These are phyloP conservation scores for Backusella psychrophila DNA, from an alignment of 192 early-diverging fungal species.

Conservation along the genomic window DNA sequence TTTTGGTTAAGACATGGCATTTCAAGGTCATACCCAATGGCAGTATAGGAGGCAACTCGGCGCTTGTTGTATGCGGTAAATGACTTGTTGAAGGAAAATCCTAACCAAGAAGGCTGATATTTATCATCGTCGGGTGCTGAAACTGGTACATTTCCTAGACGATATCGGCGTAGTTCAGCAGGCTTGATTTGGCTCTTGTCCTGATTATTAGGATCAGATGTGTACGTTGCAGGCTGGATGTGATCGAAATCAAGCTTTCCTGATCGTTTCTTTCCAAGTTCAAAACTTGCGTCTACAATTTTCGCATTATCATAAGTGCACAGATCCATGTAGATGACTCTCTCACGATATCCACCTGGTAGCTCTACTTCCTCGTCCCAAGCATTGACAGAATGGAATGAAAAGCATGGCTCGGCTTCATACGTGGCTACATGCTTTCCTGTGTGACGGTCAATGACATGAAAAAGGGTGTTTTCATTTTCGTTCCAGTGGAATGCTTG, in stretches of 20 bases:
- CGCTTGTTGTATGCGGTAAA: slow-evolving; percentile 9
- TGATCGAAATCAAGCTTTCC: slow-evolving; percentile 9
- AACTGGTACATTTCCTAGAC: slow-evolving; percentile 27
- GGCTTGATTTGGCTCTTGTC: slow-evolving; percentile 17
- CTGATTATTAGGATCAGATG: slow-evolving; percentile 17
- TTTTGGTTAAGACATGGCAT: slow-evolving; percentile 35
- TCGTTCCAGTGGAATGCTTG: slow-evolving; percentile 48
- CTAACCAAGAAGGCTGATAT: background rate
- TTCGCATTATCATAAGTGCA: slow-evolving; percentile 35
- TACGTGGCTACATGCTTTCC: slow-evolving; percentile 43
- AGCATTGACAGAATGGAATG: slow-evolving; percentile 48
- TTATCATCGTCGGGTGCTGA: background rate
- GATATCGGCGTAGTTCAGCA: slow-evolving; percentile 27
- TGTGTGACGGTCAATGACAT: slow-evolving; percentile 40
- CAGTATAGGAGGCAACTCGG: slow-evolving; percentile 25
- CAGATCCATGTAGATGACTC: slow-evolving; percentile 27
- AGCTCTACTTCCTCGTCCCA: slow-evolving; percentile 35
- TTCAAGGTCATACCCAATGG: slow-evolving; percentile 33
- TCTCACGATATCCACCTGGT: slow-evolving; percentile 25
- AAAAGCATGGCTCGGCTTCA: slow-evolving; percentile 39
- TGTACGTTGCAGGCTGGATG: slow-evolving; percentile 11
- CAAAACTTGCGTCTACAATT: slow-evolving; percentile 36
- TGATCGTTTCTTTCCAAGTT: slow-evolving; percentile 22
- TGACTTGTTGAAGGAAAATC: background rate
- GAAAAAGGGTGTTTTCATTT: slow-evolving; percentile 32